Percentiles rank a stretch among this genome's conserved stretches.
Conservation (phyloP, 2,329 filamentous ascomycete genomes). For the Penicillium sp. region DNA sequence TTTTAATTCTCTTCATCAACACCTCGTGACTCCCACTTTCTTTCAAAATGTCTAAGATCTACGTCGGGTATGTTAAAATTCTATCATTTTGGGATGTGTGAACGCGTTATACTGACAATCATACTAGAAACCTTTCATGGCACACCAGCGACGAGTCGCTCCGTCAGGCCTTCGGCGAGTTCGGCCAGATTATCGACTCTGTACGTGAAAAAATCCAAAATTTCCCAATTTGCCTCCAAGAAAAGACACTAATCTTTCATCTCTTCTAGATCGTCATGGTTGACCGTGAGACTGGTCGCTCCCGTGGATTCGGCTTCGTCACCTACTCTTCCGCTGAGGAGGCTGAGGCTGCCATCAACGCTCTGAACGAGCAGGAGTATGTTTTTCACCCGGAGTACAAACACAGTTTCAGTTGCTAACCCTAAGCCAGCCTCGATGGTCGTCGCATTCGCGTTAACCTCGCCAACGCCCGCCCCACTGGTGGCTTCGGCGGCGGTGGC, state of each 20-base stretch:
- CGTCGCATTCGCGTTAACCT: slow-evolving; percentile 14
- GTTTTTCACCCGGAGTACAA: neutral
- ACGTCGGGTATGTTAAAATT: slow-evolving; percentile 12
- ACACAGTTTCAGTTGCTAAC: neutral
- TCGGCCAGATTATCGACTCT: slow-evolving; percentile 11
- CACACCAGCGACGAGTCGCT: slow-evolving; percentile 11
- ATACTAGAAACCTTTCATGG: slow-evolving; percentile 14
- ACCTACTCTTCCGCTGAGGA: slow-evolving; percentile 12
- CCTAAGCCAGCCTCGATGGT: slow-evolving; percentile 9
- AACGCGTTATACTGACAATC: neutral
- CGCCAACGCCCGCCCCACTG: slow-evolving; percentile 10
- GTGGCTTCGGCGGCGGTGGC: slow-evolving; percentile 1
- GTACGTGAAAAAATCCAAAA: slow-evolving; percentile 8
- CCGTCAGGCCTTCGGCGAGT: slow-evolving; percentile 8
- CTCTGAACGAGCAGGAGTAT: slow-evolving; percentile 16
- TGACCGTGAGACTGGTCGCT: slow-evolving; percentile 17
- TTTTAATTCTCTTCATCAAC: slow-evolving; percentile 10
- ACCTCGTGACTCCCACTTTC: neutral
- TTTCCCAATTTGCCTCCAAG: neutral
- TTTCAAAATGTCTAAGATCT: slow-evolving; percentile 18
- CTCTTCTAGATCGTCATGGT: slow-evolving; percentile 13
- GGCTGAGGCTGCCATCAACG: slow-evolving; percentile 13
- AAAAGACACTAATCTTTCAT: neutral
- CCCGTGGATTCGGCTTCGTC: slow-evolving; percentile 20
- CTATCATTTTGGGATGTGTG: neutral